These are phyloP conservation scores for Filobasidium floriforme DNA, from an alignment of 768 basidiomycete species.

Conservation along the genomic window DNA sequence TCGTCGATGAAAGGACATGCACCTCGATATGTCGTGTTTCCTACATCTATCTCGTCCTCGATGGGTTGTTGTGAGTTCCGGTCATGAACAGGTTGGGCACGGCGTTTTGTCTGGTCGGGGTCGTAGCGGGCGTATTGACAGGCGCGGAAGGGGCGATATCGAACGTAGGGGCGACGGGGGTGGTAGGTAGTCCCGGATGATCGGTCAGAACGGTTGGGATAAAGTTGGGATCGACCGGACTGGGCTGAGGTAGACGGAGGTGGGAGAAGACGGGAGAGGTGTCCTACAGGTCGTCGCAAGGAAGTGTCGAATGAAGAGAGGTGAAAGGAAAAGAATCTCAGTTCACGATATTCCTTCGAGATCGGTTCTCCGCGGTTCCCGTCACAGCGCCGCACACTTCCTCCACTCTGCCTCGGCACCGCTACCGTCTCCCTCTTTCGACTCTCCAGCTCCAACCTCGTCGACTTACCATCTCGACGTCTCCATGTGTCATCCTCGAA, in stretches of 20 bases:
- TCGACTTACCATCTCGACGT: slow-evolving; percentile 9
- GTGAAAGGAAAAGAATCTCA: not conserved
- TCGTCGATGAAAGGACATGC: no score
- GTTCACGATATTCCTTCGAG: not conserved
- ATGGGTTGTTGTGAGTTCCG: no score
- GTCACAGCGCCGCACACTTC: not conserved
- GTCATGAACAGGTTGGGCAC: not conserved
- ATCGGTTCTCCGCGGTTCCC: not conserved
- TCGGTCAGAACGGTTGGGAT: not conserved
- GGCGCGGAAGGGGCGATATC: not conserved
- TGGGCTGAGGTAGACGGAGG: not conserved
- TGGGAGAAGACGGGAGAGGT: not conserved
- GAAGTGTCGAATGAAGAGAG: not conserved
- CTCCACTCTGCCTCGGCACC: not conserved
- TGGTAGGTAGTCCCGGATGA: not conserved
- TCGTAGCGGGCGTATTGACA: slow-evolving; percentile 6
- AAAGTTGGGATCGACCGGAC: not conserved
- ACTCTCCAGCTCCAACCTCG: not conserved
- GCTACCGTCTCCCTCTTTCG: not conserved
- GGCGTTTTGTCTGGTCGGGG: not conserved
- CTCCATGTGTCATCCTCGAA: not conserved
- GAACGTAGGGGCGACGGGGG: not conserved
- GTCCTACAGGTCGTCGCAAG: not conserved
- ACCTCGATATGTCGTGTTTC: no score
- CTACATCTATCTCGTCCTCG: no score